Evolutionary conservation across 1,284 basidiomycete species (phyloP), one percentile per base, ranked within the genome.

Genomic region (Neonothopanus nambi): DNA sequence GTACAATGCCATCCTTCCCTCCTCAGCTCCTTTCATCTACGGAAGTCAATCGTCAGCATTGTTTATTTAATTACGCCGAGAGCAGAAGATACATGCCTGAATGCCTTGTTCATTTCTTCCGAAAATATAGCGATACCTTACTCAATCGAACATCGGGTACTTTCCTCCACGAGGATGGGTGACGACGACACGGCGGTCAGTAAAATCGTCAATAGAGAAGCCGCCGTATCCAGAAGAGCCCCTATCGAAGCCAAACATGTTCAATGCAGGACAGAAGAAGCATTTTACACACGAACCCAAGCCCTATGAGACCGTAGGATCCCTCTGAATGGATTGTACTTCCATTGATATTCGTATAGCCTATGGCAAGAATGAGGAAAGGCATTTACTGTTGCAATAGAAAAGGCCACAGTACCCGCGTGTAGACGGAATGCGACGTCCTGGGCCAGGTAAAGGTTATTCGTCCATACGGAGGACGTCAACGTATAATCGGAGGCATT

Each of bases 401-500:
- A 28, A 37, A 13, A 26, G 9, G 17, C 0, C n/a, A n/a, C 20
- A 67, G 45, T 36, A 81, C 80, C 77, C 53, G 76, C 67, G 30
- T 70, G 74, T 40, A 87, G 75, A 3, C 75, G 70, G 18, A 69
- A 66, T 11, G 81, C 79, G 5, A 85, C 71, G 9, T 75, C 63
- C 51, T 80, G 67, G 2, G 77, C 82, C 13, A 63, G 64, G 53
- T 74, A 69, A 12, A 80, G 55, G 59, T 85, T 75, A 3, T 61
- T 63, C 0, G 83, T 81, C 81, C 83, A 87, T 6, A 87, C 57
- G 1, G 74, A 68, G 0, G 82, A 75, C 0, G 72, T 68, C 28
- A 87, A 65, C 2, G 81, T 78, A 57, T 82, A 86, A 0, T 79
- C 76, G 0, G 80, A 74, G 5, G 75, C 72, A 58, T 87, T 83